phyloP scores from a whole-genome alignment of 257 asterid genomes.

The Solanum gracilifrons region DNA sequence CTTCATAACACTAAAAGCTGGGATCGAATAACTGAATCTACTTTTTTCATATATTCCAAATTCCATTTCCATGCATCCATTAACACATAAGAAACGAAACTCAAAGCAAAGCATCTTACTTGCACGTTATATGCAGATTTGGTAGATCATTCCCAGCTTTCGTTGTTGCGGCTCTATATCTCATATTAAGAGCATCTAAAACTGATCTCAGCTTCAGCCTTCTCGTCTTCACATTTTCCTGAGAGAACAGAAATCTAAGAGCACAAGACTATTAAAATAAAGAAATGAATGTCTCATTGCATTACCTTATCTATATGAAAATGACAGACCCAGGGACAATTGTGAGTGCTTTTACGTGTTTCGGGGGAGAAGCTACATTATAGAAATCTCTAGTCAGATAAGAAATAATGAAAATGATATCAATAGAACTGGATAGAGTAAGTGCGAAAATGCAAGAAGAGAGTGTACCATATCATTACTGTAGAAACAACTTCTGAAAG shows the following conservation, averaged over 20 bases:
- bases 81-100: not conserved
- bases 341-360: slow-evolving; percentile 14
- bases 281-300: not conserved
- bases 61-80: not conserved
- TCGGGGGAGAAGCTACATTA: slow-evolving; percentile 35
- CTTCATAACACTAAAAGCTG: not conserved
- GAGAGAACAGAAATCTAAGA: slow-evolving; percentile 15
- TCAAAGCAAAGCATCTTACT: slow-evolving; percentile 34
- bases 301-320: slow-evolving; percentile 74
- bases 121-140: slow-evolving; percentile 33
- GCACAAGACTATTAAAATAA: not conserved
- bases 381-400: not conserved
- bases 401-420: slow-evolving; percentile 7
- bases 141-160: slow-evolving; percentile 46
- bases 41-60: not conserved
- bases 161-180: slow-evolving; percentile 20
- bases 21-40: not conserved
- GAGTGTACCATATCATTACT: slow-evolving; percentile 48
- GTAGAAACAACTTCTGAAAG: slow-evolving; percentile 62
- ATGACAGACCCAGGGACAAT: slow-evolving; percentile 70
- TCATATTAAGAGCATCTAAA: slow-evolving; percentile 42
- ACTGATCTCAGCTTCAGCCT: slow-evolving; percentile 43
- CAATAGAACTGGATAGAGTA: not conserved
- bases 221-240: slow-evolving; percentile 56
- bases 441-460: not conserved